Evolutionary conservation across 176 grass and related monocot species (phyloP), one percentile per base, ranked within the genome.

Genomic region (Saccharum officinarum): DNA sequence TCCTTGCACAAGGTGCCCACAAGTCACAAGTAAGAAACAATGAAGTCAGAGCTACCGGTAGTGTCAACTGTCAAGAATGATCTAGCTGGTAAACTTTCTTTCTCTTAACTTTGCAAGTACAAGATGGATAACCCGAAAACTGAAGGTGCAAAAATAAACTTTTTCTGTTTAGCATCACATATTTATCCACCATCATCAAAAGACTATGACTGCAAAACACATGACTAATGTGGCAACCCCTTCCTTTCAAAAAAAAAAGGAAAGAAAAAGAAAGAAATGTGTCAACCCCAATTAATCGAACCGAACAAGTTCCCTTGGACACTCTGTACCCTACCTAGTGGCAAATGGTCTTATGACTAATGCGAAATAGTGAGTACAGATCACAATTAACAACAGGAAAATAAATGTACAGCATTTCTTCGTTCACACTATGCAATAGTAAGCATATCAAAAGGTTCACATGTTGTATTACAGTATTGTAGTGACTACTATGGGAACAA

Each of bases 351-450:
- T 49, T 23, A 77, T 18, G 82, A 25, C 73, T 65, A 67, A 45
- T 22, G 69, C 0, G 23, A 47, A 66, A 73, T 38, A 79, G 23
- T 63, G 7, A 83, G 37, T 30, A 81, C 12, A 36, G 20, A 54
- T 67, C 14, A 1, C 79, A 81, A 14, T 38, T 25, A 69, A 67
- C 42, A 69, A 34, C 10, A 34, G 69, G 80, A 45, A 9, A 86
- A 77, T 20, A 47, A 42, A 86, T 82, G 44, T 77, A 82, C 72
- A 73, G 4, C 40, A 78, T 86, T 86, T 77, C 74, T 83, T 45
- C 22, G 36, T 72, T 77, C 79, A 86, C 25, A 86, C 45, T 28
- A 55, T 78, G 25, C 54, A 72, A 78, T 38, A 57, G 44, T 57
- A 64, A 52, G 39, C 79, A 73, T 17, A 82, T 4, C 17, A 44